A percentile compares a stretch with the other conserved stretches of the same genome.
These are phyloP conservation scores for Pyrenophora graminea DNA, from an alignment of 2,329 filamentous ascomycete species.

Conservation along the genomic window DNA sequence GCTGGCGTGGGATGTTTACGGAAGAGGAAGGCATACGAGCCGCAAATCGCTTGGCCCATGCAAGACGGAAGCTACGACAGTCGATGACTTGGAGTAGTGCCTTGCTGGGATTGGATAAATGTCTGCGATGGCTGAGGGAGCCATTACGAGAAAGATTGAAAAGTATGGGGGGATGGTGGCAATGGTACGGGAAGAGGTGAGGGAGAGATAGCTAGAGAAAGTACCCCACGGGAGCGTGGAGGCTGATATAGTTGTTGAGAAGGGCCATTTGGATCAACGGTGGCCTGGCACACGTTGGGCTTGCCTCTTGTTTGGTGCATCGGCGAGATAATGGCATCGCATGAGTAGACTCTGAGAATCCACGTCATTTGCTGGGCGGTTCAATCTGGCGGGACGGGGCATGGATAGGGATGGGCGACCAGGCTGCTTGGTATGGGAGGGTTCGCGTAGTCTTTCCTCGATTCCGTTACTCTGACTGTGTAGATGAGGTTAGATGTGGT, in stretches of 20 bases:
- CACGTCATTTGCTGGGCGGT: constrained; percentile 47
- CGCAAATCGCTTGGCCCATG: constrained; percentile 50
- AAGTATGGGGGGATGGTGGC: constrained; percentile 21
- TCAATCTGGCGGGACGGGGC: constrained; percentile 42
- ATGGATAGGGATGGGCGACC: constrained; percentile 41
- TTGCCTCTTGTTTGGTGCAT: constrained; percentile 40
- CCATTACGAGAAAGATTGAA: constrained; percentile 44
- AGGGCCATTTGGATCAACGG: constrained; percentile 32
- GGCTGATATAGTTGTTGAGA: constrained; percentile 45
- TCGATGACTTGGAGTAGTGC: constrained; percentile 45
- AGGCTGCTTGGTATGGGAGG: constrained; percentile 33
- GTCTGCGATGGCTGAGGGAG: constrained; percentile 47
- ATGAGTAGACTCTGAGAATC: constrained; percentile 35
- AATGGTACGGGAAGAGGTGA: constrained; percentile 28
- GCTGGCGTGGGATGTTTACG: constrained; percentile 40
- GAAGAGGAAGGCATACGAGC: constrained; percentile 46
- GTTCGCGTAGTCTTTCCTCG: constrained; percentile 42
- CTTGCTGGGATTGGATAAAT: constrained; percentile 46
- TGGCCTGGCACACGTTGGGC: constrained; percentile 34
- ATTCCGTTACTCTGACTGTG: constrained; percentile 38
- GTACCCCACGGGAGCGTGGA: constrained; percentile 46
- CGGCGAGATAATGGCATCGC: constrained; percentile 44
- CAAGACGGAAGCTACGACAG: constrained; percentile 48
- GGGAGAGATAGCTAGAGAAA: constrained; percentile 34
- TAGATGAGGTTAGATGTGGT: constrained; percentile 42